Percentiles rank a stretch among this genome's conserved stretches.
Conservation (phyloP, 371 early-diverging fungal genomes). For the Mortierella sp. region DNA sequence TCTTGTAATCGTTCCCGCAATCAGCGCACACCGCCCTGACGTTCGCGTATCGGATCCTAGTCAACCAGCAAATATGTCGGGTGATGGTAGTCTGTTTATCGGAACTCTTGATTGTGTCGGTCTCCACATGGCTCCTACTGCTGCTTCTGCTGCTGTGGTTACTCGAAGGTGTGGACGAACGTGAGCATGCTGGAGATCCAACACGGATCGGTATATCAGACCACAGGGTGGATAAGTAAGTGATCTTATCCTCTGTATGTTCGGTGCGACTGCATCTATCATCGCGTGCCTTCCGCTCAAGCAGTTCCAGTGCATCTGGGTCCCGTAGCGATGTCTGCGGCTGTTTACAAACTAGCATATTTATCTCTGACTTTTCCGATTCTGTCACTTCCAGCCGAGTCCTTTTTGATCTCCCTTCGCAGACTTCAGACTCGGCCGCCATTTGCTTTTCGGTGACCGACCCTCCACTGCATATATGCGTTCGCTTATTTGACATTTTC, state of each 20-base stretch:
- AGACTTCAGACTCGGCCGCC: too few relatives aligned
- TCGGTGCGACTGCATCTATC: neutral
- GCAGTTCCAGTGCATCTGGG: conserved; percentile 5
- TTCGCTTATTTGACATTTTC: too few relatives aligned
- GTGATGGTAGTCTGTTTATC: neutral
- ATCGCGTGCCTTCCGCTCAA: neutral
- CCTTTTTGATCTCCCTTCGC: too few relatives aligned
- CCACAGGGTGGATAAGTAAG: conserved; percentile 13
- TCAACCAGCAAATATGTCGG: conserved; percentile 28
- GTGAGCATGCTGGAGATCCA: neutral
- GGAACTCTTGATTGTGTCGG: too few relatives aligned
- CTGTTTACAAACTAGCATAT: too few relatives aligned
- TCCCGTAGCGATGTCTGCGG: too few relatives aligned
- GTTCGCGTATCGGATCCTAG: conserved; percentile 1
- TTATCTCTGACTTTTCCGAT: neutral
- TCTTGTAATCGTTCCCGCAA: conserved; percentile 35
- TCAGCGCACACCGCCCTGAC: conserved; percentile 32
- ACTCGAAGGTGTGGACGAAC: neutral
- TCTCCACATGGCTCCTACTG: neutral
- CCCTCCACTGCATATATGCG: too few relatives aligned
- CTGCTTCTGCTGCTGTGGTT: neutral
- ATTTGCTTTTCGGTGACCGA: too few relatives aligned
- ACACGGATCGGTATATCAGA: neutral
- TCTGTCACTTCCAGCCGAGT: neutral
- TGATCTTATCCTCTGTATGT: neutral